Conservation (phyloP, 345 rosid genomes). For the Salix purpurea region DNA sequence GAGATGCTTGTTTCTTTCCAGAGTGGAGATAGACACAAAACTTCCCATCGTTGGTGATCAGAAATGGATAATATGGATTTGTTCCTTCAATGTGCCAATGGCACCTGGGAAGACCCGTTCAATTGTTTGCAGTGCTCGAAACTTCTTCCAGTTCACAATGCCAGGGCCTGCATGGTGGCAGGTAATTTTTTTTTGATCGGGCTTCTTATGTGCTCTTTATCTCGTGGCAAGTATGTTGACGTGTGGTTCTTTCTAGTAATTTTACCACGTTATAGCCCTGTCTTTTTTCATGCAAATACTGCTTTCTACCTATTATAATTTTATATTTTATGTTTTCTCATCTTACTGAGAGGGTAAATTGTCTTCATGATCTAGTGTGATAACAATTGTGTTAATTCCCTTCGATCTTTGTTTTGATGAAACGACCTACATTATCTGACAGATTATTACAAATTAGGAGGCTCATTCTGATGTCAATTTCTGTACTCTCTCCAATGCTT, state of each 20-base stretch:
- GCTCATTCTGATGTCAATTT: not conserved
- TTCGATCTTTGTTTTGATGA: not conserved
- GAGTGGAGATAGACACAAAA: constrained; percentile 86
- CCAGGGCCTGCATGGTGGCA: constrained; percentile 99
- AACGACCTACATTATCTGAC: not conserved
- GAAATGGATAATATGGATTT: constrained; percentile 93
- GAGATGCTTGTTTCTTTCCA: constrained; percentile 22
- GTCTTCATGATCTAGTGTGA: not conserved
- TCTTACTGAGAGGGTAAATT: not conserved
- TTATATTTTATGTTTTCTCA: no score
- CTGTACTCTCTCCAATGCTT: not conserved
- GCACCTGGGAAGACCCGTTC: constrained; percentile 97
- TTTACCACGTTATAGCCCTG: not conserved
- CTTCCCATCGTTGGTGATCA: constrained; percentile 76
- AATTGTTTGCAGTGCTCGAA: constrained; percentile 92
- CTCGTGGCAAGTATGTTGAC: not conserved
- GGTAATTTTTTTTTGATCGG: constrained; percentile 32
- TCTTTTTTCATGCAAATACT: not conserved
- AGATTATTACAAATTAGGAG: not conserved
- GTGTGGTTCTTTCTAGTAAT: not conserved
- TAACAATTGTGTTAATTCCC: not conserved
- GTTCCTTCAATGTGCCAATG: constrained; percentile 94
- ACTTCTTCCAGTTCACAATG: constrained; percentile 87
- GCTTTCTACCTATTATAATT: not conserved
- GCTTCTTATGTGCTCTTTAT: not conserved